phyloP scores from a whole-genome alignment of 1,284 basidiomycete genomes.

The Coniophora puteana region DNA sequence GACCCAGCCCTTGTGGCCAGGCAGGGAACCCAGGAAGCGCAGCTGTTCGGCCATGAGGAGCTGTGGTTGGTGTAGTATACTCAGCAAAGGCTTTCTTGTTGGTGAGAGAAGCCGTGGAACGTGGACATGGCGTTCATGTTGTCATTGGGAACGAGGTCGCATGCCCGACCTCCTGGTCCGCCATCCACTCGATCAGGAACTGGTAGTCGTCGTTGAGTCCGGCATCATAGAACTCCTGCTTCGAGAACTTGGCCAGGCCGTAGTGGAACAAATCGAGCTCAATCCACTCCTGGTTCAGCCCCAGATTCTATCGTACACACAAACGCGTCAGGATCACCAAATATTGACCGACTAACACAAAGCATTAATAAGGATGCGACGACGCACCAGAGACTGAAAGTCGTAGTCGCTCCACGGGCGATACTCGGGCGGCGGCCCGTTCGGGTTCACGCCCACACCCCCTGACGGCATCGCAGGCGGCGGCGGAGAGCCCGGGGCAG shows the following conservation, averaged over 20 bases:
- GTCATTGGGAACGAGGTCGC: too few relatives aligned
- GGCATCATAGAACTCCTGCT: conserved; percentile 51
- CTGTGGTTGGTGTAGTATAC: too few relatives aligned
- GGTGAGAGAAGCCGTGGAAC: too few relatives aligned
- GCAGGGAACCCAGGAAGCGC: conserved; percentile 89
- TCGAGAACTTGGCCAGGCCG: conserved; percentile 51
- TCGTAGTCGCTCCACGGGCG: conserved; percentile 53
- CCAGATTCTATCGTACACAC: too few relatives aligned
- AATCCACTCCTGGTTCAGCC: conserved; percentile 30
- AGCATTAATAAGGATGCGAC: too few relatives aligned
- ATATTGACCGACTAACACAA: too few relatives aligned
- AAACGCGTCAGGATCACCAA: too few relatives aligned
- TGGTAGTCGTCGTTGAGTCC: conserved; percentile 53
- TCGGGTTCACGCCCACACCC: conserved; percentile 32
- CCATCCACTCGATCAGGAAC: conserved; percentile 54
- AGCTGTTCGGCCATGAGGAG: conserved; percentile 89
- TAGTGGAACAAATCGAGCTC: conserved; percentile 64
- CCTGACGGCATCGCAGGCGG: conserved; percentile 26
- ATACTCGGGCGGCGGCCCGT: conserved; percentile 45
- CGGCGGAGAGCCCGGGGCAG: too few relatives aligned
- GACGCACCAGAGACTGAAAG: conserved; percentile 49
- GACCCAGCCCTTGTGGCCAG: conserved; percentile 96
- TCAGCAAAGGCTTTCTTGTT: too few relatives aligned
- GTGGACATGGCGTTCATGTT: too few relatives aligned
- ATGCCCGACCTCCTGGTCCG: conserved; percentile 57